Evolutionary conservation across 2,329 filamentous ascomycete species (phyloP), one percentile per base, ranked within the genome.

Genomic region (Fusarium pseudonygamai): DNA sequence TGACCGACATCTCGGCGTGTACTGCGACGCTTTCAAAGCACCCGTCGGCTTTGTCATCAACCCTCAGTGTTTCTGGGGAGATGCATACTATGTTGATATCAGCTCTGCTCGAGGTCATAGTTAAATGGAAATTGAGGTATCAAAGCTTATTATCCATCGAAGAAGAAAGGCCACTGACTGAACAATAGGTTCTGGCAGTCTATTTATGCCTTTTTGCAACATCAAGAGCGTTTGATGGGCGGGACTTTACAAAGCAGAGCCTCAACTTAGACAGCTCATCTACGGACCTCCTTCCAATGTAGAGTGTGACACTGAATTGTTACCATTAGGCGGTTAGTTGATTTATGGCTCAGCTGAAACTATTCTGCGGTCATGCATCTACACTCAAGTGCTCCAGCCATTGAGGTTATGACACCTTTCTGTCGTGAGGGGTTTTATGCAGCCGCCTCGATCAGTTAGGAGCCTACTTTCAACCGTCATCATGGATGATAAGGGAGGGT

Each of bases 91-190:
- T 36, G 34, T 36, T 18, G 34, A 36, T 18, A 16, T 36, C 34
- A 36, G 34, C 34, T 16, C 34, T 18, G 34, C 34, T 36, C 34
- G 34, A 36, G 34, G 16, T 36, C 34, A 46, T 28, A 46, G 6
- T 5, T 7, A 18, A 10, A 14, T 14, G 1, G 16, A 50, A 14
- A 18, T 13, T 20, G 22, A 34, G 7, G 10, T 34, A n/a, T 32
- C 9, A 13, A 24, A 18, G 9, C 11, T 13, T 18, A 10, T 20
- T 11, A 3, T 34, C 2, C 18, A n/a, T 50, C 1, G 5, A 11
- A 11, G 22, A 16, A 16, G 13, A 6, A 24, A 34, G 4, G 0
- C 4, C 6, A 18, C 14, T 24, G 2, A 16, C 6, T 3, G 1
- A 32, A 24, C 15, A 13, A 18, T 3, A 28, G 9, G 14, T 18